These are phyloP conservation scores for Daldinia childiae DNA, from an alignment of 495 filamentous ascomycete species.

Conservation along the genomic window DNA sequence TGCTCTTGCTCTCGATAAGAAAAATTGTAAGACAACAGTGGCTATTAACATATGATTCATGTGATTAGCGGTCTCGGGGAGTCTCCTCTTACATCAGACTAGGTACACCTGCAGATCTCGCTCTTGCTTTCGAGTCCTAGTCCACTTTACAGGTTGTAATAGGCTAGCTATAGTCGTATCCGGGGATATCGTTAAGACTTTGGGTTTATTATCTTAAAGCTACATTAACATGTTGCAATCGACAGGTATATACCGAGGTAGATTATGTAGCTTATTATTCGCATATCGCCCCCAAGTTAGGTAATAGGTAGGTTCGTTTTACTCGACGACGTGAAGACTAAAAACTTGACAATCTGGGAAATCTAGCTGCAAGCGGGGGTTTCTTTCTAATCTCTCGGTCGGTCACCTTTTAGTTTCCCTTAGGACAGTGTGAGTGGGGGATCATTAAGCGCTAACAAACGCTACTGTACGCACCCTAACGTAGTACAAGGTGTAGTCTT, in stretches of 20 bases:
- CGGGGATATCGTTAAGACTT: constrained; percentile 6
- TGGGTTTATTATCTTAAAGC: background rate
- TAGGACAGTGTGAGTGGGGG: constrained; percentile 32
- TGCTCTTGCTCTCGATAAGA: constrained; percentile 21
- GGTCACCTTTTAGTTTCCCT: constrained; percentile 4
- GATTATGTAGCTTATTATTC: constrained; percentile 16
- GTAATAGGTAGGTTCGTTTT: background rate
- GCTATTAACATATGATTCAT: background rate
- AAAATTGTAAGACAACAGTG: constrained; percentile 12
- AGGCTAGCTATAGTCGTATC: background rate
- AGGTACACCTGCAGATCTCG: constrained; percentile 9
- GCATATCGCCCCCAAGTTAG: constrained; percentile 22
- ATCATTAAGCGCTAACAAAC: constrained; percentile 11
- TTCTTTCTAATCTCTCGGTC: background rate
- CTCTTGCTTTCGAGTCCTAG: constrained; percentile 8
- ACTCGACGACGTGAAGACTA: constrained; percentile 2
- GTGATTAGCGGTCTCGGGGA: constrained; percentile 11
- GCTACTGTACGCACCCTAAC: constrained; percentile 5
- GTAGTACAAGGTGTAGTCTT: background rate
- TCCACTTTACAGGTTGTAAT: constrained; percentile 11
- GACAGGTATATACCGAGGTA: constrained; percentile 5
- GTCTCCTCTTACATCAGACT: constrained; percentile 32
- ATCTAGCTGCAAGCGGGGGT: constrained; percentile 21
- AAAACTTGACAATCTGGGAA: constrained; percentile 3
- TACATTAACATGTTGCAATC: background rate